phyloP scores from a whole-genome alignment of 148 eudicot species.

The Cornus florida region DNA sequence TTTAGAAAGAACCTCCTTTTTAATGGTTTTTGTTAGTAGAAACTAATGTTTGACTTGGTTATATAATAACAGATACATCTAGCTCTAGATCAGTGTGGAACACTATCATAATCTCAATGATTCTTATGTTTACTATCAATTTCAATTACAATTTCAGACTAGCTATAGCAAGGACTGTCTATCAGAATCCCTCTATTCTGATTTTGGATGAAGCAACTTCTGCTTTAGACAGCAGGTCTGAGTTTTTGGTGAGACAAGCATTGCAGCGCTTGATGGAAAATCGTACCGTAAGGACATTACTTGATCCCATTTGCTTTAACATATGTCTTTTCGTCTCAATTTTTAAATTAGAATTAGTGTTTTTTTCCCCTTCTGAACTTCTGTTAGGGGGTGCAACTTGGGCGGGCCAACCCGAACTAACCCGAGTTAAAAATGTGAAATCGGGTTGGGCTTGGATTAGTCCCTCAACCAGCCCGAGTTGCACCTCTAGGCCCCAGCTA shows the following conservation, averaged over 20 bases:
- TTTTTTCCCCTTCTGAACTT: not conserved
- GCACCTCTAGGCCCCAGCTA: not conserved
- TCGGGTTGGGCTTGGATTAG: too few relatives aligned
- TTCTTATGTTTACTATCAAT: not conserved
- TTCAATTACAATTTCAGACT: conserved; percentile 45
- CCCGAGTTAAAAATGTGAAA: too few relatives aligned
- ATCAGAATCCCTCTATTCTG: conserved; percentile 85
- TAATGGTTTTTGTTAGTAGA: not conserved
- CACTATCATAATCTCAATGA: not conserved
- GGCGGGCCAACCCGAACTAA: too few relatives aligned
- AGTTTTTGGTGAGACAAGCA: conserved; percentile 89
- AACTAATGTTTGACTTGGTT: not conserved
- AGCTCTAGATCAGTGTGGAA: not conserved
- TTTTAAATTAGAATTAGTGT: not conserved
- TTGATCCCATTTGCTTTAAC: not conserved
- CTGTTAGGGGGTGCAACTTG: too few relatives aligned
- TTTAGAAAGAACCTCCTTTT: not conserved
- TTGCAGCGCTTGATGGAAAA: conserved; percentile 72
- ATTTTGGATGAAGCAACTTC: conserved; percentile 98
- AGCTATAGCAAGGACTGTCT: conserved; percentile 93
- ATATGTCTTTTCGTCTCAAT: not conserved
- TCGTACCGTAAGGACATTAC: conserved; percentile 61
- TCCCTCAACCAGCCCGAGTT: too few relatives aligned
- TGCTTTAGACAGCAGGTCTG: conserved; percentile 89
- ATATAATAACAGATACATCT: not conserved